Conservation (phyloP, 495 filamentous ascomycete genomes). For the Xylaria cubensis region DNA sequence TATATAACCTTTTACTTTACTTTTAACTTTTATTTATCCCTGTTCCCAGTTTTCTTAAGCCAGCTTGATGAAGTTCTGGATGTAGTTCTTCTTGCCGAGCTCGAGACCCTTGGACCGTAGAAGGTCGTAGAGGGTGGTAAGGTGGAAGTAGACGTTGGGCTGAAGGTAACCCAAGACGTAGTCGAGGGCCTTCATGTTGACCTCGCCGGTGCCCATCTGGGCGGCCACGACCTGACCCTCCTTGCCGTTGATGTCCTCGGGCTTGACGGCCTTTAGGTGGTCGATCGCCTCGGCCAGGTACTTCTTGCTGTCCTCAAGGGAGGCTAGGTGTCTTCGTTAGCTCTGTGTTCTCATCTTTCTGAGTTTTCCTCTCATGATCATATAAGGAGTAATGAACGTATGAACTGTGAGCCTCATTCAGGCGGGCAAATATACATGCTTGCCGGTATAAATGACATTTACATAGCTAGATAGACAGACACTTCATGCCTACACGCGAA, state of each 20-base stretch:
- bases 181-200: conserved; percentile 24
- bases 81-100: conserved; percentile 62
- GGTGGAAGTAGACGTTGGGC: conserved; percentile 68
- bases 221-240: conserved; percentile 43
- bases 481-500: not conserved
- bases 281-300: conserved; percentile 33
- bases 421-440: not conserved
- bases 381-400: not conserved
- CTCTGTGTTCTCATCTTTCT: not conserved
- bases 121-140: conserved; percentile 61
- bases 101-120: conserved; percentile 62
- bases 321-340: not conserved
- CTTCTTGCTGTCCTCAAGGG: conserved; percentile 30
- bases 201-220: conserved; percentile 30
- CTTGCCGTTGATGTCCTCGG: conserved; percentile 45
- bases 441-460: not conserved
- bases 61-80: conserved; percentile 39
- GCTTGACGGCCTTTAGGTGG: conserved; percentile 45
- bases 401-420: not conserved
- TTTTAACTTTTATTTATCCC: not conserved
- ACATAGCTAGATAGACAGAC: not conserved
- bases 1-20: conserved; percentile 6
- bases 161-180: conserved; percentile 48
- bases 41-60: not conserved
- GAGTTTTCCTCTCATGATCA: not conserved